Evolutionary conservation across 495 filamentous ascomycete species (phyloP).

Genomic region (Talaromyces liani): DNA sequence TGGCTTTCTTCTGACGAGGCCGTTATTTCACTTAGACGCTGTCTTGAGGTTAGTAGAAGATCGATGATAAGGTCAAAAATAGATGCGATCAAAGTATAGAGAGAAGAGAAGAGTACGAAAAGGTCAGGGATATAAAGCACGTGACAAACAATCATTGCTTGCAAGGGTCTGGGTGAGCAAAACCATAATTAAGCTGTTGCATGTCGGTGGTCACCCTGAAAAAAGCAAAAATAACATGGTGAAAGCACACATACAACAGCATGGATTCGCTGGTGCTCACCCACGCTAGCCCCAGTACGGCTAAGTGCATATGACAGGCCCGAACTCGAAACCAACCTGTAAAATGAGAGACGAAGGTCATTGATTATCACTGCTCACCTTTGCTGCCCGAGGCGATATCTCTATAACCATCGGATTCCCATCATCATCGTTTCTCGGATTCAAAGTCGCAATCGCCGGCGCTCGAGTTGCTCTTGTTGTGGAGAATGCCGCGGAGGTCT

Average conservation of each 20-base stretch:
- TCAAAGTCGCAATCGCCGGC: slow-evolving; percentile 41
- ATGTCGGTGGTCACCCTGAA: slow-evolving; percentile 10
- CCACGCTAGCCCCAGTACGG: slow-evolving; percentile 46
- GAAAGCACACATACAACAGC: slow-evolving; percentile 44
- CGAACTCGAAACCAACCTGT: background rate
- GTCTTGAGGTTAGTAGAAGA: background rate
- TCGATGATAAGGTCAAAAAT: background rate
- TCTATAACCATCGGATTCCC: slow-evolving; percentile 75
- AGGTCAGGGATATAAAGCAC: slow-evolving; percentile 1
- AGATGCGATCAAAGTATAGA: background rate
- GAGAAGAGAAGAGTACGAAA: slow-evolving; percentile 22
- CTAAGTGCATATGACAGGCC: slow-evolving; percentile 41
- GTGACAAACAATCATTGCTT: background rate
- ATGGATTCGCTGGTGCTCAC: slow-evolving; percentile 44
- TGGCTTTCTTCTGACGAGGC: slow-evolving; percentile 32
- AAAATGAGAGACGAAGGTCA: slow-evolving; percentile 4
- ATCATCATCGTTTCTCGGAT: slow-evolving; percentile 64
- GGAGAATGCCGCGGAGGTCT: slow-evolving; percentile 4
- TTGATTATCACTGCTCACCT: slow-evolving; percentile 43
- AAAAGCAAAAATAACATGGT: background rate
- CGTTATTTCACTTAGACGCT: slow-evolving; percentile 62
- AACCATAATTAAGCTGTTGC: slow-evolving; percentile 34
- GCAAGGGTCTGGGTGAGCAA: slow-evolving; percentile 6
- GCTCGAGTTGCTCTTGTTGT: background rate
- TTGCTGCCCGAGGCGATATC: slow-evolving; percentile 73